These are phyloP conservation scores for Backusella macrospora DNA, from an alignment of 192 early-diverging fungal genomes.

Conservation along the genomic window DNA sequence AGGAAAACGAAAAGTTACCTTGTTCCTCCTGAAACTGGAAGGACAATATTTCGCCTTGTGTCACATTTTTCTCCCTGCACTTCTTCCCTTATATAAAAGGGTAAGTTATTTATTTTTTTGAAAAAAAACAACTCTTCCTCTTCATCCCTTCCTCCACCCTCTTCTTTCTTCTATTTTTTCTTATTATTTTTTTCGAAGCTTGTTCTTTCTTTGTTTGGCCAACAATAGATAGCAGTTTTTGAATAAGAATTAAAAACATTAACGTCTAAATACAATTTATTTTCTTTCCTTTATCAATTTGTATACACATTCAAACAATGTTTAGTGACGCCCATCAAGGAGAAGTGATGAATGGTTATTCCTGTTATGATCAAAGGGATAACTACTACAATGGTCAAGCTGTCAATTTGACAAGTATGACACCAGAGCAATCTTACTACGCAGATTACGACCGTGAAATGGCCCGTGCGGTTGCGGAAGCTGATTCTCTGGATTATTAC, in stretches of 20 bases:
- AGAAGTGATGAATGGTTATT: not conserved
- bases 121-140: not conserved
- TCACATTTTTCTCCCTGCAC: not conserved
- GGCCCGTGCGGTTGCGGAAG: conserved; percentile 5
- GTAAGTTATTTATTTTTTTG: not conserved
- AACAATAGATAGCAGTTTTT: not conserved
- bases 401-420: not conserved
- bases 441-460: conserved; percentile 3
- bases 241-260: conserved; percentile 4
- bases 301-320: not conserved
- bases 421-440: conserved; percentile 1
- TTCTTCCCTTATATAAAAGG: not conserved
- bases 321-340: not conserved
- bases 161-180: not conserved
- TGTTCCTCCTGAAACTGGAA: conserved; percentile 6
- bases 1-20: not conserved
- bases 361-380: not conserved
- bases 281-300: not conserved
- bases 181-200: not conserved
- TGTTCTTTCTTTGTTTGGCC: conserved; percentile 12
- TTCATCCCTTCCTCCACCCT: not conserved
- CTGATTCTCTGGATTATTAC: not conserved
- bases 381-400: not conserved
- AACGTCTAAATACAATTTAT: not conserved
- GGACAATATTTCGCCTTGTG: not conserved